Percentiles rank a stretch among this genome's conserved stretches.
phyloP scores from a whole-genome alignment of 2,329 filamentous ascomycete species.

The Emergomyces orientalis region DNA sequence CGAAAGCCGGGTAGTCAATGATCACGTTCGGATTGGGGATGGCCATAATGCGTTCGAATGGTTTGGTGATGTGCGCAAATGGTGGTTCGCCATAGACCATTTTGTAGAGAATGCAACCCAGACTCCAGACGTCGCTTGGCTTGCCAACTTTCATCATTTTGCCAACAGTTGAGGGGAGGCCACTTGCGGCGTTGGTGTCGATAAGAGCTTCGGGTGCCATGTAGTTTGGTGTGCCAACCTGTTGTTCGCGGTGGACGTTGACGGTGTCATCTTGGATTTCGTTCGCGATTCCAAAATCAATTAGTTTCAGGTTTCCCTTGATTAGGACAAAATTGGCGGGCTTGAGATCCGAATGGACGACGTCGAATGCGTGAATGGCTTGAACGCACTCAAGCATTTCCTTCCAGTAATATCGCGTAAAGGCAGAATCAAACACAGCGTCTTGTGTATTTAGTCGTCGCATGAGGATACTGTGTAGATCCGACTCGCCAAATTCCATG shows the following conservation, averaged over 20 bases:
- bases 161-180: slow-evolving; percentile 37
- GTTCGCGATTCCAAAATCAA: slow-evolving; percentile 97
- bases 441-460: slow-evolving; percentile 62
- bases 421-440: slow-evolving; percentile 72
- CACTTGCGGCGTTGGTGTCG: slow-evolving; percentile 64
- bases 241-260: slow-evolving; percentile 91
- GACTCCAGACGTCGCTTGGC: slow-evolving; percentile 88
- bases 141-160: slow-evolving; percentile 95
- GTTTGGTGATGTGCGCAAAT: slow-evolving; percentile 84
- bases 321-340: slow-evolving; percentile 95
- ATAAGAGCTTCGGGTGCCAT: slow-evolving; percentile 95
- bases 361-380: slow-evolving; percentile 78
- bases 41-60: slow-evolving; percentile 64
- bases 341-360: slow-evolving; percentile 95
- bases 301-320: slow-evolving; percentile 81
- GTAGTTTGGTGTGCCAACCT: slow-evolving; percentile 95
- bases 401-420: slow-evolving; percentile 97
- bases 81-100: slow-evolving; percentile 97
- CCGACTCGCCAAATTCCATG: slow-evolving; percentile 95
- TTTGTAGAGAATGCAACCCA: slow-evolving; percentile 94
- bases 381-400: slow-evolving; percentile 97
- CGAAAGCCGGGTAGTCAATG: slow-evolving; percentile 39
- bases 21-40: slow-evolving; percentile 43
- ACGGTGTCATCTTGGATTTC: slow-evolving; percentile 95
- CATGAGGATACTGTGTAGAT: slow-evolving; percentile 77